Conservation (phyloP, 2,329 filamentous ascomycete genomes). For the Truncatella angustata region DNA sequence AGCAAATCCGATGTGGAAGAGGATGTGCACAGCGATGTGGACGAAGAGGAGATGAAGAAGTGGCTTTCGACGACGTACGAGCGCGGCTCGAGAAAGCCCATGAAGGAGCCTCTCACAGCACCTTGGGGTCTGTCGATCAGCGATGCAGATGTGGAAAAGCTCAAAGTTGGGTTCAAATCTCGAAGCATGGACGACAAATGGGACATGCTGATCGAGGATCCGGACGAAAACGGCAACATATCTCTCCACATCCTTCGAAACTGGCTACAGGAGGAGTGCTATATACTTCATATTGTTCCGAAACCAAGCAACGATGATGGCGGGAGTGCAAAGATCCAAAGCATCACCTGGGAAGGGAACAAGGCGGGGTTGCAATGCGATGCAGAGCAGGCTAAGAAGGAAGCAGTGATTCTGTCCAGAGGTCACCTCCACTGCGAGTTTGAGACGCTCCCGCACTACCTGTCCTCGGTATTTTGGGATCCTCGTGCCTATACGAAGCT, state of each 20-base stretch:
- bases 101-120: slow-evolving; percentile 15
- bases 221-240: slow-evolving; percentile 11
- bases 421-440: slow-evolving; percentile 12
- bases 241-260: slow-evolving; percentile 14
- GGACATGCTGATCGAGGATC: slow-evolving; percentile 11
- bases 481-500: background rate
- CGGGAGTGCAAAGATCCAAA: slow-evolving; percentile 11
- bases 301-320: background rate
- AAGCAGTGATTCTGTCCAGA: slow-evolving; percentile 12
- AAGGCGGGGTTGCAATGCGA: slow-evolving; percentile 11
- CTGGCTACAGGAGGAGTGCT: slow-evolving; percentile 11
- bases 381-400: slow-evolving; percentile 15
- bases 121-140: slow-evolving; percentile 13
- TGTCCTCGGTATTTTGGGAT: slow-evolving; percentile 10
- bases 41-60: slow-evolving; percentile 13
- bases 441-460: slow-evolving; percentile 13
- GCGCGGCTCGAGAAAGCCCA: slow-evolving; percentile 17
- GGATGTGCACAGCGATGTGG: background rate
- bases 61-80: slow-evolving; percentile 17
- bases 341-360: slow-evolving; percentile 16
- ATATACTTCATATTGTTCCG: slow-evolving; percentile 11
- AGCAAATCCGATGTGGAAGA: background rate
- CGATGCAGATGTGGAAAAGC: slow-evolving; percentile 14
- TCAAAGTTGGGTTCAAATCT: slow-evolving; percentile 15
- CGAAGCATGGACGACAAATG: slow-evolving; percentile 15